These are phyloP conservation scores for Parathielavia hyrcaniae DNA, from an alignment of 495 filamentous ascomycete species.

Conservation along the genomic window DNA sequence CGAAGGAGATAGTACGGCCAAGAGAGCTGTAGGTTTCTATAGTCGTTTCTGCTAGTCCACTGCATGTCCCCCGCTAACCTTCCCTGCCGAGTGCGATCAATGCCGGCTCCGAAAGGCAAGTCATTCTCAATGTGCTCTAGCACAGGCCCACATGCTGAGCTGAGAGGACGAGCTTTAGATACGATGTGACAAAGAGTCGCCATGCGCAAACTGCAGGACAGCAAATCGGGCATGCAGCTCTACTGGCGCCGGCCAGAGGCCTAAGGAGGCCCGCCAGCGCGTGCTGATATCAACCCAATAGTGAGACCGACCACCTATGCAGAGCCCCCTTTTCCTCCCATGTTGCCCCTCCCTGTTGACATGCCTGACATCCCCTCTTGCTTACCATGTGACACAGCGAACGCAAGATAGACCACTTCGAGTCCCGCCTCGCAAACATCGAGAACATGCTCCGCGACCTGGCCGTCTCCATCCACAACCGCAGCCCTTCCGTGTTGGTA, in stretches of 20 bases:
- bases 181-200: slow-evolving; percentile 61
- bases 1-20: slow-evolving; percentile 5
- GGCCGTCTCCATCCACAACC: slow-evolving; percentile 25
- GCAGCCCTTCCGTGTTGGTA: slow-evolving; percentile 3
- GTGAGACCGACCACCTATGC: slow-evolving; percentile 36
- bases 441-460: slow-evolving; percentile 47
- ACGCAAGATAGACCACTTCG: slow-evolving; percentile 62
- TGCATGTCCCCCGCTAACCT: background rate
- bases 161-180: slow-evolving; percentile 40
- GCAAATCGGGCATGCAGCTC: slow-evolving; percentile 52
- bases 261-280: slow-evolving; percentile 53
- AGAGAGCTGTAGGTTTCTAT: slow-evolving; percentile 15
- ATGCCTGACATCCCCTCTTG: background rate
- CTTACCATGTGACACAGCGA: slow-evolving; percentile 45
- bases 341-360: background rate
- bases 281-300: slow-evolving; percentile 66
- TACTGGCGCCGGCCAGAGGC: slow-evolving; percentile 54
- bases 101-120: slow-evolving; percentile 32
- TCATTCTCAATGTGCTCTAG: background rate
- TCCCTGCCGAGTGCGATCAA: slow-evolving; percentile 29
- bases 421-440: slow-evolving; percentile 55
- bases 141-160: slow-evolving; percentile 23
- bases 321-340: background rate
- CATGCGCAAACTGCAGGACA: slow-evolving; percentile 60
- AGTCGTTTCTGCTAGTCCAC: background rate